Evolutionary conservation across 2,329 filamentous ascomycete species (phyloP).

Genomic region (Rhynchosporium graminicola): DNA sequence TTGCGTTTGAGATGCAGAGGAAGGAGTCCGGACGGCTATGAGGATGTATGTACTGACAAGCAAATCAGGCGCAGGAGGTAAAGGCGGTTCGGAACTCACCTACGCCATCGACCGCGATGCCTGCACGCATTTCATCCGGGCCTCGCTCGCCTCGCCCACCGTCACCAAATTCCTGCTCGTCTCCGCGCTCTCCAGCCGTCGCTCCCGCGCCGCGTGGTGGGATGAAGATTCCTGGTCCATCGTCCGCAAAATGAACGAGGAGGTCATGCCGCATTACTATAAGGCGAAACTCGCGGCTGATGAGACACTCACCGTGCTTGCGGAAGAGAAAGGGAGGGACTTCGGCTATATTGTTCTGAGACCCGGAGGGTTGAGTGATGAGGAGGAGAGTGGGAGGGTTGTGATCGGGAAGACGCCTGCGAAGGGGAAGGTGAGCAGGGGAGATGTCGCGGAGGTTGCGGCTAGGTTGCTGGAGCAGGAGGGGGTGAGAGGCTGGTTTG

Average conservation of each 20-base stretch:
- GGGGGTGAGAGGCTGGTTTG: slow-evolving; percentile 42
- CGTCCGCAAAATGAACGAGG: slow-evolving; percentile 44
- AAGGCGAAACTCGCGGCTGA: slow-evolving; percentile 62
- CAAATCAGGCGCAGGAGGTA: slow-evolving; percentile 55
- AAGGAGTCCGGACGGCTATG: neutral
- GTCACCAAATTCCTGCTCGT: slow-evolving; percentile 66
- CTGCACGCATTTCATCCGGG: slow-evolving; percentile 61
- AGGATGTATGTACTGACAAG: neutral
- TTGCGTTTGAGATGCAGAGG: neutral
- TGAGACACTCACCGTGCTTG: slow-evolving; percentile 54
- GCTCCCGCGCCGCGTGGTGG: slow-evolving; percentile 57
- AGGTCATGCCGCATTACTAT: slow-evolving; percentile 55
- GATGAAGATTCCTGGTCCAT: slow-evolving; percentile 48
- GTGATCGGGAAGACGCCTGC: slow-evolving; percentile 45
- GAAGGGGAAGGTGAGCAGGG: slow-evolving; percentile 49
- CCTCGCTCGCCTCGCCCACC: slow-evolving; percentile 54
- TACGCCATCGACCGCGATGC: slow-evolving; percentile 63
- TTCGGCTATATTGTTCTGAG: slow-evolving; percentile 54
- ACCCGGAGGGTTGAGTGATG: slow-evolving; percentile 52
- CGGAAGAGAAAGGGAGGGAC: slow-evolving; percentile 29
- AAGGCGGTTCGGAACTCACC: slow-evolving; percentile 58
- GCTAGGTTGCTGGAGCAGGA: slow-evolving; percentile 52
- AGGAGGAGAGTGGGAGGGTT: slow-evolving; percentile 48
- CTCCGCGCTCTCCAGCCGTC: slow-evolving; percentile 59
- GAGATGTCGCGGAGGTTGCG: slow-evolving; percentile 60